These are phyloP conservation scores for Sideroxylon spinosum DNA, from an alignment of 179 eudicot species.

Conservation along the genomic window DNA sequence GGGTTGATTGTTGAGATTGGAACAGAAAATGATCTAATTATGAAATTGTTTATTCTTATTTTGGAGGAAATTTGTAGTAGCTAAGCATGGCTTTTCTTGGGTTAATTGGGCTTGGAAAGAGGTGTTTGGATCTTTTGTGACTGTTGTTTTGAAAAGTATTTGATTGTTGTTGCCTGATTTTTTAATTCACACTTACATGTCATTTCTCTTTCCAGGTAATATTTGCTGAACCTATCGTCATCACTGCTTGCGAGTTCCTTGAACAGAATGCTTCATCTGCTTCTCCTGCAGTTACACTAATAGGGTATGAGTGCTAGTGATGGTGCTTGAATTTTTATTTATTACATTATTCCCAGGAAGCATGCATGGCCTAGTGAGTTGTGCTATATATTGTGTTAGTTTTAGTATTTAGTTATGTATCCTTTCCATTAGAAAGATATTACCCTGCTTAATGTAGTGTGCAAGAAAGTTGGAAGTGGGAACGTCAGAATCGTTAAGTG, in stretches of 20 bases:
- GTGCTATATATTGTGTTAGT: background rate
- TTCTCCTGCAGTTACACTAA: slow-evolving; percentile 64
- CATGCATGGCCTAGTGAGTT: background rate
- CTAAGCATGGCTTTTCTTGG: no score
- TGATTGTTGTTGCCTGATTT: no score
- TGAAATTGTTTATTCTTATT: no score
- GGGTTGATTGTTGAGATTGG: background rate
- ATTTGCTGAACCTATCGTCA: slow-evolving; percentile 86
- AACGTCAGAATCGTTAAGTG: background rate
- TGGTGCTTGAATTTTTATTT: background rate
- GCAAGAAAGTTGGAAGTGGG: background rate
- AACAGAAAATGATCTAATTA: background rate
- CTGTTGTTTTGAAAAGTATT: no score
- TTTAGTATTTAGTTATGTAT: background rate
- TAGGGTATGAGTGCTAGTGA: slow-evolving; percentile 58
- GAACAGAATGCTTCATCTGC: slow-evolving; percentile 82
- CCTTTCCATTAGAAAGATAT: background rate
- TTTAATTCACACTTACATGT: background rate
- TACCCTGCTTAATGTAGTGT: background rate
- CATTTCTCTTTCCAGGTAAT: slow-evolving; percentile 52
- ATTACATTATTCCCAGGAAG: background rate
- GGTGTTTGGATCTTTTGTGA: no score
- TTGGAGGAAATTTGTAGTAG: no score
- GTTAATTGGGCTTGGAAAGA: no score
- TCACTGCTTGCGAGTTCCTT: slow-evolving; percentile 88